Evolutionary conservation across 164 flowering plant genomes (phyloP), one percentile per base, ranked within the genome.

Genomic region (Vitis labrusca): DNA sequence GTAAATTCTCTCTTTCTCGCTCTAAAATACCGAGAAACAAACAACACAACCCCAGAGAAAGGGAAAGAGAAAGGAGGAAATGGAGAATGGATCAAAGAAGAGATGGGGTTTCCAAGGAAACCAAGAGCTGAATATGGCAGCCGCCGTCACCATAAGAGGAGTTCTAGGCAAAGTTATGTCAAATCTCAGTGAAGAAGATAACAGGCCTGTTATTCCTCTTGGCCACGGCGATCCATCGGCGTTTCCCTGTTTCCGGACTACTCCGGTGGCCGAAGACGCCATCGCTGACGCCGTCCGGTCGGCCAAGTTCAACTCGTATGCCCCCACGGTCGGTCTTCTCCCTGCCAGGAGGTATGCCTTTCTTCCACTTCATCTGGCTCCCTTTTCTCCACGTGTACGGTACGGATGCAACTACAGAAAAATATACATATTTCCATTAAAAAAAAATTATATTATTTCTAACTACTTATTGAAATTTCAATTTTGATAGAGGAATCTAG

Each of bases 141-240:
- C 80, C 3, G 69, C 67, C 4, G 10, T 79, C 17, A 76, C 81
- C 5, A 63, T 90, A 30, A 73, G 84, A 58, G 81, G 88, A 0
- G 50, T 83, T 53, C 78, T 90, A 12, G 51, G 10, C 65, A 61
- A 12, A 56, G 1, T 88, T 3, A 65, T 58, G 66, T 68, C 51
- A 1, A 77, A 75, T 68, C 59, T 81, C 29, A 61, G 76, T 65
- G 4, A 59, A 10, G 66, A 61, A 10, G 85, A 83, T 27, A 8
- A 54, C 7, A 72, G 85, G 54, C 72, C 75, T 0, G 50, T 71
- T 13, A 74, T 88, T 57, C 82, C 84, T 52, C 78, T 91, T 50
- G 90, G 86, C 50, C 86, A 80, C 37, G 96, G 96, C 37, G 96
- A 91, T 60, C 96, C 96, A 3, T 80, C 89, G 2, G 50, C 54